A percentile compares a stretch with the other conserved stretches of the same genome.
These are phyloP conservation scores for Fagus sylvatica DNA, from an alignment of 306 rosid genomes.

Conservation along the genomic window DNA sequence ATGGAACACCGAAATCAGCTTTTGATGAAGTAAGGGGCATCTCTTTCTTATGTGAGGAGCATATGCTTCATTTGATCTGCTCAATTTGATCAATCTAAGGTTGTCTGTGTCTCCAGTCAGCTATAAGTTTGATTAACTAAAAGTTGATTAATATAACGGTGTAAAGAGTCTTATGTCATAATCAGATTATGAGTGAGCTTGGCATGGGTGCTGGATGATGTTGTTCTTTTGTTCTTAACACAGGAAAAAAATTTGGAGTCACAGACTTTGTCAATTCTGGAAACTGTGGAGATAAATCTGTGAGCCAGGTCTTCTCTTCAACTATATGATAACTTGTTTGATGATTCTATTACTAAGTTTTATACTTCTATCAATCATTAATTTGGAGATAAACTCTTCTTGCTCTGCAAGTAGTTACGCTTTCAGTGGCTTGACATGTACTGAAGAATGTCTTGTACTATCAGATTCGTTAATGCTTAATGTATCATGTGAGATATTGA, in stretches of 20 bases:
- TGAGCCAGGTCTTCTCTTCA: slow-evolving; percentile 56
- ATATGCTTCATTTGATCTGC: not conserved
- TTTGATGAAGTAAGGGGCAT: not conserved
- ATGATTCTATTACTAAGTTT: not conserved
- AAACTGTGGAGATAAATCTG: slow-evolving; percentile 52
- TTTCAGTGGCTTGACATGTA: not conserved
- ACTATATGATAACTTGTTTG: not conserved
- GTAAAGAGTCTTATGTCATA: not conserved
- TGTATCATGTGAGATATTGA: not conserved
- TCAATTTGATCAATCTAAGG: not conserved
- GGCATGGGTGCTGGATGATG: not conserved
- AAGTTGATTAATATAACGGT: not conserved
- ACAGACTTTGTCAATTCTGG: slow-evolving; percentile 60
- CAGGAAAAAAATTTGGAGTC: slow-evolving; percentile 80
- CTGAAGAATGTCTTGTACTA: not conserved
- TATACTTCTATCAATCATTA: not conserved
- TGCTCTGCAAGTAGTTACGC: not conserved
- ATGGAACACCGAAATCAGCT: not conserved
- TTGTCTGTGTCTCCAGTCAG: not conserved
- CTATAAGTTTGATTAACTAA: no score
- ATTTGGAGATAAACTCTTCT: not conserved
- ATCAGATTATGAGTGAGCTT: not conserved
- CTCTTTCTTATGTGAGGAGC: not conserved
- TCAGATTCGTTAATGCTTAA: not conserved
- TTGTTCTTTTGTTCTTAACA: not conserved